Evolutionary conservation across 768 basidiomycete genomes (phyloP).

Genomic region (Galerina sulciceps): DNA sequence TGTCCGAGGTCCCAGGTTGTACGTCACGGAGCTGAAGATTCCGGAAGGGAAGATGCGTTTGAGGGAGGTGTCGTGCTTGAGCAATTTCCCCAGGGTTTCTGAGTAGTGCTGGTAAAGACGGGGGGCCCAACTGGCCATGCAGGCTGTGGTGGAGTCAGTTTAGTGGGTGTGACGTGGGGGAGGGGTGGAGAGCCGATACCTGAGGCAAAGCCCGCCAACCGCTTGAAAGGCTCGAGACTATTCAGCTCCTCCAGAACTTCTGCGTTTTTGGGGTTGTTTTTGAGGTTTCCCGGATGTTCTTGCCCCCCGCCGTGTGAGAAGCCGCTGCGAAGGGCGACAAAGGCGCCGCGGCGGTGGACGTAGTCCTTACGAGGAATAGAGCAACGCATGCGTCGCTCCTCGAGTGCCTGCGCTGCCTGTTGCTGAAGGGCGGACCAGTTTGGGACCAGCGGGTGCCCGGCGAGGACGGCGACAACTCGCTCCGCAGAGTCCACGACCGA

Average conservation of each 20-base stretch:
- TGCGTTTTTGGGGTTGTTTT: not conserved
- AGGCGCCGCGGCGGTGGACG: not conserved
- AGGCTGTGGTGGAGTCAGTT: not conserved
- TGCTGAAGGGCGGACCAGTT: not conserved
- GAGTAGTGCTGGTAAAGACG: conserved; percentile 2
- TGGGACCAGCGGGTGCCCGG: not conserved
- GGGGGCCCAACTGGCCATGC: conserved; percentile 4
- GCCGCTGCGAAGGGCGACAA: conserved; percentile 6
- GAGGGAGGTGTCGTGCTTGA: not conserved
- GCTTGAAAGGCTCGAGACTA: not conserved
- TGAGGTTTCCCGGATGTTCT: conserved; percentile 3
- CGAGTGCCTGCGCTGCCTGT: not conserved
- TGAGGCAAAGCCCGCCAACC: conserved; percentile 12
- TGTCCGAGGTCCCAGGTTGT: conserved; percentile 5
- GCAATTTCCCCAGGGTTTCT: not conserved
- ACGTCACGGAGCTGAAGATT: not conserved
- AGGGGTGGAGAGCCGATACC: not conserved
- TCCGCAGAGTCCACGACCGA: not conserved
- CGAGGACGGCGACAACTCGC: conserved; percentile 3
- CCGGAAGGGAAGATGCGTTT: not conserved
- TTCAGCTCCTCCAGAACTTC: not conserved
- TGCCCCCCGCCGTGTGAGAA: conserved; percentile 18
- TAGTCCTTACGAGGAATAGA: not conserved
- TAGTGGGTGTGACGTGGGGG: not conserved
- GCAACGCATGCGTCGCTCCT: not conserved